Evolutionary conservation across 163 green algal genomes (phyloP), one percentile per base, ranked within the genome.

Genomic region (Chlamydomonas reinhardtii): DNA sequence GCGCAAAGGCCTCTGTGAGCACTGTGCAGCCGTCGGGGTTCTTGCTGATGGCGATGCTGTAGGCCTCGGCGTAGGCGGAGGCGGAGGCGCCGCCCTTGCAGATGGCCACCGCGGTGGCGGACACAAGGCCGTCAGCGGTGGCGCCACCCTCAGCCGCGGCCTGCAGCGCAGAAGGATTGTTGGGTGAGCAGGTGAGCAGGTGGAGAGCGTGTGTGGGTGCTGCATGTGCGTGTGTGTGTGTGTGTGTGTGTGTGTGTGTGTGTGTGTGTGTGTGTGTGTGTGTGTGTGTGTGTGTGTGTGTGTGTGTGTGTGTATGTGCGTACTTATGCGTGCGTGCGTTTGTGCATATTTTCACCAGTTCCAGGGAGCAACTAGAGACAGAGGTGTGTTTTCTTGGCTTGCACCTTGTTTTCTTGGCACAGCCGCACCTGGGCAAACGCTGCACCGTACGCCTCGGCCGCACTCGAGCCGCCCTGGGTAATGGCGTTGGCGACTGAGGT

Each of bases 21-120:
- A 86, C 79, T 22, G 52, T 77, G 68, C 79, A 86, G 48, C 79
- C 79, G 31, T 86, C 59, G 2, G 79, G 37, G 79, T 86, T 86
- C 9, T 20, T 19, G 22, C 37, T 70, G 52, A 86, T 72, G 52
- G 79, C 79, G 0, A 86, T 69, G 17, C 20, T 48, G 79, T 73
- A 86, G 52, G 79, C 79, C 68, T 77, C 48, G 15, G 2, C 16
- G 54, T 78, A 86, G 31, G 79, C 79, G 32, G 3, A 29, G 39
- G 81, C 81, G 64, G 27, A 29, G 70, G 69, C 70, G 56, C 70
- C 70, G 35, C 81, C 81, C n/a, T 43, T 80, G 70, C 81, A 87
- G 56, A 87, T 65, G 54, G 70, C 81, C 0, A 73, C 70, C 32
- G 81, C 81, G 70, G 81, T 81, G 56, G 81, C 81, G 39, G 66